phyloP scores from a whole-genome alignment of 129 eudicot species.

The Silybum marianum region DNA sequence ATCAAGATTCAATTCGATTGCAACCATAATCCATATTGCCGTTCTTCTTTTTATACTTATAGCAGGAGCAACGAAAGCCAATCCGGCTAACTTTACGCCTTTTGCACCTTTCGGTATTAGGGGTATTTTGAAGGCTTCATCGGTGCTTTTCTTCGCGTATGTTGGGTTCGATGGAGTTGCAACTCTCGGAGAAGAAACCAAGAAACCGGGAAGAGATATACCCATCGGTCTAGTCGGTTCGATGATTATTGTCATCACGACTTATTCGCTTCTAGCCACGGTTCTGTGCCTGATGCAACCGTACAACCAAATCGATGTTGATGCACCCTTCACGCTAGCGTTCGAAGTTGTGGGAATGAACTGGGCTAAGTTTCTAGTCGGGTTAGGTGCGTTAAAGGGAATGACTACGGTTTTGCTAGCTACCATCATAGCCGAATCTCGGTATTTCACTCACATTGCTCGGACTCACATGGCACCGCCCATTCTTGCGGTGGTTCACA shows the following conservation, averaged over 20 bases:
- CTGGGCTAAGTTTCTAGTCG: slow-evolving; percentile 72
- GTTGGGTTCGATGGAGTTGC: slow-evolving; percentile 81
- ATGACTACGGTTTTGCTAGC: slow-evolving; percentile 68
- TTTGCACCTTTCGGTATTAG: slow-evolving; percentile 57
- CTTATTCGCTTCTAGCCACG: slow-evolving; percentile 64
- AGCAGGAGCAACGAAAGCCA: slow-evolving; percentile 52
- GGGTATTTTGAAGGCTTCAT: slow-evolving; percentile 68
- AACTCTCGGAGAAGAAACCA: slow-evolving; percentile 77
- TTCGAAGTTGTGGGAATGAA: slow-evolving; percentile 64
- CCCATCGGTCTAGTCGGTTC: slow-evolving; percentile 82
- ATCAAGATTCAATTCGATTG: slow-evolving; percentile 57
- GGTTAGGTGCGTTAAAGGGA: slow-evolving; percentile 69
- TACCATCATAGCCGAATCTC: slow-evolving; percentile 60
- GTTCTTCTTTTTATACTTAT: slow-evolving; percentile 57
- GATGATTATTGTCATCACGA: slow-evolving; percentile 51
- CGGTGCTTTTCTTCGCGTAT: slow-evolving; percentile 73
- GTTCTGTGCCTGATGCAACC: slow-evolving; percentile 79
- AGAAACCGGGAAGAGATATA: slow-evolving; percentile 63
- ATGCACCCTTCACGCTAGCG: slow-evolving; percentile 74
- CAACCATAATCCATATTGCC: slow-evolving; percentile 48
- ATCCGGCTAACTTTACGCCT: slow-evolving; percentile 42
- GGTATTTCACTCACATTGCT: slow-evolving; percentile 81
- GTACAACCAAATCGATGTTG: slow-evolving; percentile 43
- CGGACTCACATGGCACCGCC: slow-evolving; percentile 72
- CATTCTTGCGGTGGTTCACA: slow-evolving; percentile 59